Conservation (phyloP, 495 filamentous ascomycete species). For the Hyaloscypha bicolor region DNA sequence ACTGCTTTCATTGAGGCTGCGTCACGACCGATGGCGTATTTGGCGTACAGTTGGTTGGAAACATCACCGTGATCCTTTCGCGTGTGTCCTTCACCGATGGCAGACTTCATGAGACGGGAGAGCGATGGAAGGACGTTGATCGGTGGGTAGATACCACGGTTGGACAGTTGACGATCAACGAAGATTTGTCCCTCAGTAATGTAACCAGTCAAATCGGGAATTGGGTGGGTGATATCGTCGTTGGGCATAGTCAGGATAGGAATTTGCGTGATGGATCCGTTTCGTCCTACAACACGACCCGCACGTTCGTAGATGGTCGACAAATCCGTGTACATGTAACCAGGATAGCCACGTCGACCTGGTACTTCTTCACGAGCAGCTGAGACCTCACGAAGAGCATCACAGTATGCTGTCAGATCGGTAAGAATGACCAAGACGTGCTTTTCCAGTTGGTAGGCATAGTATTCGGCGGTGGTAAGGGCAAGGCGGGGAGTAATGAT, state of each 20-base stretch:
- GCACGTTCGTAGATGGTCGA: slow-evolving; percentile 99
- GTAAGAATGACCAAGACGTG: slow-evolving; percentile 99
- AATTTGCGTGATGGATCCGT: slow-evolving; percentile 98
- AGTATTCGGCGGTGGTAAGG: slow-evolving; percentile 98
- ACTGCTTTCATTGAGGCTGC: slow-evolving; percentile 99
- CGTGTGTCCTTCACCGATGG: slow-evolving; percentile 95
- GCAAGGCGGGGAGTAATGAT: slow-evolving; percentile 99
- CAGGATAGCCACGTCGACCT: slow-evolving; percentile 98
- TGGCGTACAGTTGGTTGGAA: slow-evolving; percentile 98
- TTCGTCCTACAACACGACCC: slow-evolving; percentile 95
- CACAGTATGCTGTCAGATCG: slow-evolving; percentile 96
- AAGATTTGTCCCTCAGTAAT: slow-evolving; percentile 99
- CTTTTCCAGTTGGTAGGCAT: slow-evolving; percentile 99
- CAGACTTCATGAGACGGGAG: slow-evolving; percentile 99
- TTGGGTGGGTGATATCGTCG: slow-evolving; percentile 99
- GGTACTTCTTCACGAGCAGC: slow-evolving; percentile 99
- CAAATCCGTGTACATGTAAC: slow-evolving; percentile 99
- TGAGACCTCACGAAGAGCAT: slow-evolving; percentile 97
- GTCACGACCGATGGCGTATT: slow-evolving; percentile 98
- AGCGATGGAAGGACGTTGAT: slow-evolving; percentile 99
- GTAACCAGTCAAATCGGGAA: slow-evolving; percentile 97
- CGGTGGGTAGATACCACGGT: slow-evolving; percentile 96
- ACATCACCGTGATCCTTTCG: slow-evolving; percentile 97
- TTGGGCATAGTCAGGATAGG: slow-evolving; percentile 99
- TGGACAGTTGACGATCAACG: slow-evolving; percentile 91